Conservation (phyloP, 192 early-diverging fungal genomes). For the Rhizoclosmatium sp. region DNA sequence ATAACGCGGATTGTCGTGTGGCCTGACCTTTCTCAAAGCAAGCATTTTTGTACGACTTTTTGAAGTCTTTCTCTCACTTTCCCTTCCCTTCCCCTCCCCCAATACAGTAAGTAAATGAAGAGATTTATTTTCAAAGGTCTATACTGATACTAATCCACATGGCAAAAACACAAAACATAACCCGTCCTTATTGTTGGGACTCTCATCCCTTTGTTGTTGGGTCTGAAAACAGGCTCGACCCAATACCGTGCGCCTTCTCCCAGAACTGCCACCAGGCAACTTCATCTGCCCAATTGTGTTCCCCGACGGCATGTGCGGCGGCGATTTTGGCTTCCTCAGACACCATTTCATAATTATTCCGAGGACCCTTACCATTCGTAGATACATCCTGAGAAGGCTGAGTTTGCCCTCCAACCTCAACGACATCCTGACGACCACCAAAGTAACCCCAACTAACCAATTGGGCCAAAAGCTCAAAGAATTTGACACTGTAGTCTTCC, state of each 20-base stretch:
- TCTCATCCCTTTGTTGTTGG: neutral
- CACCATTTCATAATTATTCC: slow-evolving; percentile 30
- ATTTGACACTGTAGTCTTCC: slow-evolving; percentile 31
- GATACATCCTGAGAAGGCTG: neutral
- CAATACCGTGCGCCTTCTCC: slow-evolving; percentile 36
- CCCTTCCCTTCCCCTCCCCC: no score
- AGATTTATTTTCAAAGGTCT: no score
- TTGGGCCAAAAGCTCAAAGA: slow-evolving; percentile 19
- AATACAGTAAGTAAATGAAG: no score
- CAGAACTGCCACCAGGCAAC: slow-evolving; percentile 45
- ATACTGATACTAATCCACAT: no score
- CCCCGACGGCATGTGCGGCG: slow-evolving; percentile 33
- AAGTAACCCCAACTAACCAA: slow-evolving; percentile 13
- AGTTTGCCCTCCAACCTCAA: neutral
- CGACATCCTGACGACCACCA: slow-evolving; percentile 8
- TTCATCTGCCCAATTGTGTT: slow-evolving; percentile 43
- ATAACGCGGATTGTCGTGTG: no score
- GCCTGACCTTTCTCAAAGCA: no score
- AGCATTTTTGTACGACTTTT: no score
- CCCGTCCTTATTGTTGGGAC: no score
- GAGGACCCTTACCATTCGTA: neutral
- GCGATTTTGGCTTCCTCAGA: slow-evolving; percentile 35
- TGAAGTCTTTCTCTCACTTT: no score
- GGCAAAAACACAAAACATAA: no score
- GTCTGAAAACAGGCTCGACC: slow-evolving; percentile 4